Percentiles rank a stretch among this genome's conserved stretches.
These are phyloP conservation scores for Uncinocarpus reesii DNA, from an alignment of 2,329 filamentous ascomycete genomes.

Conservation along the genomic window DNA sequence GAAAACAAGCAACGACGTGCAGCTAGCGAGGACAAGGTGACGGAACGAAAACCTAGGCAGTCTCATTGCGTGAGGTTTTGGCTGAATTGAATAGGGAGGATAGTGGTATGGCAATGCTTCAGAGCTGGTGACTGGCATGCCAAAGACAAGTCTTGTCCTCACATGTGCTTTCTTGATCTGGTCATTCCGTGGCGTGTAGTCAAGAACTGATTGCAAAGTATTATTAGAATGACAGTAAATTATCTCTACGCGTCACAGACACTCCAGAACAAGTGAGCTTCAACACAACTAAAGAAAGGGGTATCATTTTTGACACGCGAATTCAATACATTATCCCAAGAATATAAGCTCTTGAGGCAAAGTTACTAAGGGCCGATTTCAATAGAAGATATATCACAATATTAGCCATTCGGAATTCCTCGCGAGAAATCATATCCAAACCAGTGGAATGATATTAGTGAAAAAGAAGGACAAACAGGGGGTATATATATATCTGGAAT, in stretches of 20 bases:
- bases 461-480: background rate
- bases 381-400: no score
- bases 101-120: no score
- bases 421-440: background rate
- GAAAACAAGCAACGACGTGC: background rate
- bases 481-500: background rate
- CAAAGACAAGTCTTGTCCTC: no score
- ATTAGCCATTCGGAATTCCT: no score
- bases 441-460: background rate
- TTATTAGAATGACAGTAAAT: no score
- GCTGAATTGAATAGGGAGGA: no score
- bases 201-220: no score
- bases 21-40: background rate
- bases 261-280: background rate
- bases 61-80: background rate
- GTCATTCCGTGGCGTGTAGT: no score
- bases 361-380: no score
- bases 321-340: background rate
- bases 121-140: no score
- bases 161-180: no score
- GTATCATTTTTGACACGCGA: background rate
- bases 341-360: background rate
- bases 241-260: background rate
- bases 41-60: background rate
- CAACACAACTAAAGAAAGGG: background rate